Evolutionary conservation across 179 eudicot species (phyloP).

Genomic region (Beta corolliflora): DNA sequence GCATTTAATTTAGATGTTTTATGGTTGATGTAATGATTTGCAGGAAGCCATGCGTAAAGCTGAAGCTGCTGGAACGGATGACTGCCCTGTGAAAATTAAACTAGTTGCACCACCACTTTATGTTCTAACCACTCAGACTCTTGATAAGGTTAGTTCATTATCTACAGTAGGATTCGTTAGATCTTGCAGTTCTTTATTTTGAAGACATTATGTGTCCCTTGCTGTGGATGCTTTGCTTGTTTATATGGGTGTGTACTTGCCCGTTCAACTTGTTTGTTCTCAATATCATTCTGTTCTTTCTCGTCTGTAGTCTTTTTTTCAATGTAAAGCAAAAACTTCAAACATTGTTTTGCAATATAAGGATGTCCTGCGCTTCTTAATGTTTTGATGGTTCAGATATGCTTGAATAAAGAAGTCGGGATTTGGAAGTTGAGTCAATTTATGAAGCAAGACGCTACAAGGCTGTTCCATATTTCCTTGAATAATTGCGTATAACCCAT

Average conservation of each 20-base stretch:
- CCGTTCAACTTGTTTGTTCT: neutral
- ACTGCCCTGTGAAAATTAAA: conserved; percentile 81
- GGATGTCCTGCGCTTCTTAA: neutral
- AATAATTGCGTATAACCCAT: neutral
- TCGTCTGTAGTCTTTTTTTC: neutral
- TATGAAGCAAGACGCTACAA: neutral
- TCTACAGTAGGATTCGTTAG: no score
- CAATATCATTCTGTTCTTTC: neutral
- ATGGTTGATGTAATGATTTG: conserved; percentile 13
- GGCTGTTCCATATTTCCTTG: neutral
- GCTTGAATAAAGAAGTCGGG: neutral
- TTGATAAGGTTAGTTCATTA: conserved; percentile 57
- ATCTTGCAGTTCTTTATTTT: neutral
- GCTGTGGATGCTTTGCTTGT: neutral
- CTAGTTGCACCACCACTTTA: conserved; percentile 81
- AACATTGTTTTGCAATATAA: neutral
- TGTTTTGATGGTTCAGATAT: neutral
- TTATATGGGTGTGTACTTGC: neutral
- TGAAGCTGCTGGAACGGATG: conserved; percentile 73
- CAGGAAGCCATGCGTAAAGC: conserved; percentile 91
- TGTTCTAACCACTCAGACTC: conserved; percentile 81
- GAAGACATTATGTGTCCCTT: neutral
- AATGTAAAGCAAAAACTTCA: neutral
- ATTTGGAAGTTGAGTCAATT: neutral
- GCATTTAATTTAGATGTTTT: neutral